Conservation (phyloP, 495 filamentous ascomycete genomes). For the Amorphotheca resinae region DNA sequence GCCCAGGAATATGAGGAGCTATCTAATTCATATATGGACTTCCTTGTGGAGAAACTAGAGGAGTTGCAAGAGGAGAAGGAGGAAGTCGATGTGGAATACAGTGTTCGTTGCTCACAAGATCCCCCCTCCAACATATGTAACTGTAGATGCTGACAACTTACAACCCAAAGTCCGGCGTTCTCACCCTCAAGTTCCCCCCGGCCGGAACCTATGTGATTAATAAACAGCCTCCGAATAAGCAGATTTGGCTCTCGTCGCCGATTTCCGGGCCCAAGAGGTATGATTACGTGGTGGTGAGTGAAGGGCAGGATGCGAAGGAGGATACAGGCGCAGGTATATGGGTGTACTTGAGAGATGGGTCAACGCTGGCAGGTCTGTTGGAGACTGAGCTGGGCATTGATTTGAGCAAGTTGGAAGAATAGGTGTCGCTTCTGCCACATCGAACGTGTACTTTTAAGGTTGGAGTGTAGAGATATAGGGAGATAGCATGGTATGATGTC, state of each 20-base stretch:
- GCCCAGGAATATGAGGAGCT: slow-evolving; percentile 32
- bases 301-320: slow-evolving; percentile 63
- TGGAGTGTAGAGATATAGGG: too few relatives aligned
- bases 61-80: slow-evolving; percentile 46
- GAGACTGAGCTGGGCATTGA: slow-evolving; percentile 53
- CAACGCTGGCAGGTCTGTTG: slow-evolving; percentile 58
- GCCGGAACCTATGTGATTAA: slow-evolving; percentile 82
- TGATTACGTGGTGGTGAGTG: slow-evolving; percentile 65
- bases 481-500: too few relatives aligned
- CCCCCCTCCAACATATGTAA: background rate
- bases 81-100: slow-evolving; percentile 55
- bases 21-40: slow-evolving; percentile 40
- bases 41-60: slow-evolving; percentile 52
- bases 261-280: slow-evolving; percentile 85
- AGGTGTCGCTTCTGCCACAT: too few relatives aligned
- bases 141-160: slow-evolving; percentile 1
- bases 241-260: slow-evolving; percentile 94
- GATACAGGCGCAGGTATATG: slow-evolving; percentile 57
- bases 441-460: too few relatives aligned
- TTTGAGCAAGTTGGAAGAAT: slow-evolving; percentile 18
- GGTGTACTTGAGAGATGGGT: slow-evolving; percentile 76
- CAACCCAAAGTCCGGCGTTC: slow-evolving; percentile 57
- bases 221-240: slow-evolving; percentile 94
- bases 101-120: background rate
- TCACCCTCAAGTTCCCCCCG: slow-evolving; percentile 52